phyloP scores from a whole-genome alignment of 352 stramenopile species.

The Aphanomyces stellatus region DNA sequence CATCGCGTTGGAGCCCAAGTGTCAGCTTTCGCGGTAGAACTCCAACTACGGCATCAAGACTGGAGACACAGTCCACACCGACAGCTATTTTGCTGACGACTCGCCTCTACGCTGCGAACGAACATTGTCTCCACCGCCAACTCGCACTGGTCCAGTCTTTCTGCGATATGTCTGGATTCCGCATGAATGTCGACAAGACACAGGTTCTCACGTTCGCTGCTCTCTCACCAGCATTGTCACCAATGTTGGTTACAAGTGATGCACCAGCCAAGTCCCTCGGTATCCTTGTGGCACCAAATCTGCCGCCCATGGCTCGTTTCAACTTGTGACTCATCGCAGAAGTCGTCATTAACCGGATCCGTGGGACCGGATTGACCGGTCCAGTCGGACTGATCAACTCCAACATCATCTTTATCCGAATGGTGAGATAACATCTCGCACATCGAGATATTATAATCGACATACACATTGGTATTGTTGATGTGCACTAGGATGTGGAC shows the following conservation, averaged over 20 bases:
- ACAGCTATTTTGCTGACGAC: conserved; percentile 1
- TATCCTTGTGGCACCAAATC: neutral
- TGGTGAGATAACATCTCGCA: too few relatives aligned
- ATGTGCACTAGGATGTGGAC: too few relatives aligned
- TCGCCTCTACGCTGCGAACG: neutral
- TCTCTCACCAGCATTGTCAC: neutral
- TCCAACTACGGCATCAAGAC: neutral
- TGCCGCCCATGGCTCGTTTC: neutral
- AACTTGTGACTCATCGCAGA: too few relatives aligned
- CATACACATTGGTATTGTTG: too few relatives aligned
- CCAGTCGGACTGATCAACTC: too few relatives aligned
- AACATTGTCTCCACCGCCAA: neutral
- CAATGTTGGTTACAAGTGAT: neutral
- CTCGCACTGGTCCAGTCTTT: neutral
- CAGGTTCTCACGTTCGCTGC: neutral
- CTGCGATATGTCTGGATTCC: neutral
- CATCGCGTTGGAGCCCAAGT: conserved; percentile 1
- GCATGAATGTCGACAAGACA: neutral
- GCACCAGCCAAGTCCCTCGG: neutral
- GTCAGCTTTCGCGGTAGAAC: neutral
- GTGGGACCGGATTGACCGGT: too few relatives aligned
- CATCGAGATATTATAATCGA: too few relatives aligned
- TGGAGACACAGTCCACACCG: neutral
- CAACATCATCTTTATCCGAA: too few relatives aligned
- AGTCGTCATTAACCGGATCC: too few relatives aligned